Evolutionary conservation across 345 rosid species (phyloP), one percentile per base, ranked within the genome.

Genomic region (Heritiera littoralis): DNA sequence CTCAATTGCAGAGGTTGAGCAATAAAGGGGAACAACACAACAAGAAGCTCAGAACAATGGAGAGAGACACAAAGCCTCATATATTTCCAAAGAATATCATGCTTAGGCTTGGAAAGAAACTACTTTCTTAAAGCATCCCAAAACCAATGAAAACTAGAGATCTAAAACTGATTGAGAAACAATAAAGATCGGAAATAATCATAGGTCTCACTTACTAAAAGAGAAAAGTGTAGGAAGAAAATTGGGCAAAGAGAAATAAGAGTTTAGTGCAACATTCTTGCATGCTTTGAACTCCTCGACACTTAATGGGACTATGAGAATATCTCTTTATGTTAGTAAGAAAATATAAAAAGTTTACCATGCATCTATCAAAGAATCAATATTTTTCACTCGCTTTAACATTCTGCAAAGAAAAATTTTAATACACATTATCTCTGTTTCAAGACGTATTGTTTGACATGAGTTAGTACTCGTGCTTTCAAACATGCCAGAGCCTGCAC

Each of bases 211-310:
- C 12, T 58, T 58, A 58, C 10, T 3, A 58, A n/a, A n/a, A 58
- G 7, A 60, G 15, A 11, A 60, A 23, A 60, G 38, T 60, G 28
- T 28, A 60, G 38, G 14, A 60, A 23, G 38, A 20, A 60, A 60
- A 28, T 10, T 9, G 15, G 15, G 38, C 17, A 28, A 58, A 58
- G 3, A 9, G 11, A 60, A 3, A 60, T 7, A 23, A 23, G 6
- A 23, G 35, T 28, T 28, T 28, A 10, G 38, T 28, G 6, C 49
- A 46, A 46, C 45, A 43, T 43, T 43, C 45, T 43, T 0, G 45
- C 45, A 69, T 69, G 74, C 32, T 68, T 68, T 69, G 74, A 69
- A 46, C 72, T 43, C 32, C 52, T 41, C 7, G 46, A 48, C 40
- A 46, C 55, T 46, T 43, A 43, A 43, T 6, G 8, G 45, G 45